Conservation (phyloP, 148 eudicot species). For the Dianthus caryophyllus region DNA sequence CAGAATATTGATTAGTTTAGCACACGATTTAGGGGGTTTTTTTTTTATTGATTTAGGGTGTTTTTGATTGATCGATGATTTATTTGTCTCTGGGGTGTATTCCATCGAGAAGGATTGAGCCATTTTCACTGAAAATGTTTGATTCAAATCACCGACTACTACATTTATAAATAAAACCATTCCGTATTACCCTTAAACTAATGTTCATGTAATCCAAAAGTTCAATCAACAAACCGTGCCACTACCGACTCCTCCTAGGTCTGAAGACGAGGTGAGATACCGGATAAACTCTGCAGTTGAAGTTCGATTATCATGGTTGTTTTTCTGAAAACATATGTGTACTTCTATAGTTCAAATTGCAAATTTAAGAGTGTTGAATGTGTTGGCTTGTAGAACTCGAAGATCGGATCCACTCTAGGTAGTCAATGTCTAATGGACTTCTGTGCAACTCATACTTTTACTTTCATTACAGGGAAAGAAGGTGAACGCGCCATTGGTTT, state of each 20-base stretch:
- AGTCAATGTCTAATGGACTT: not conserved
- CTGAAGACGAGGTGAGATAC: constrained; percentile 67
- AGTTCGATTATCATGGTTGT: not conserved
- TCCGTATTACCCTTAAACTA: no score
- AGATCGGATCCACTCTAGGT: constrained; percentile 50
- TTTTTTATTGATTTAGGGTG: no score
- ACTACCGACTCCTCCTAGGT: constrained; percentile 45
- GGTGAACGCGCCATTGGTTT: constrained; percentile 29
- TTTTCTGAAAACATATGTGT: not conserved
- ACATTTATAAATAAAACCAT: no score
- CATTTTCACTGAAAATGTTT: no score
- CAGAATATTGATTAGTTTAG: no score
- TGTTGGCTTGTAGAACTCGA: constrained; percentile 51
- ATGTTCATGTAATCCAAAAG: no score
- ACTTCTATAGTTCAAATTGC: no score
- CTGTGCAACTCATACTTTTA: not conserved
- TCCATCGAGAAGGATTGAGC: no score
- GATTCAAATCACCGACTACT: no score
- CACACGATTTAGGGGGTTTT: no score
- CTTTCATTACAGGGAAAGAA: constrained; percentile 37
- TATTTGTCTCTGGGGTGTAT: no score
- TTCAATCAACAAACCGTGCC: constrained; percentile 61
- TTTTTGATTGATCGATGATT: no score
- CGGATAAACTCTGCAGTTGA: not conserved
- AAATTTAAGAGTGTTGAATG: not conserved